Evolutionary conservation across 305 asterid species (phyloP).

Genomic region (Fraxinus angustifolia): DNA sequence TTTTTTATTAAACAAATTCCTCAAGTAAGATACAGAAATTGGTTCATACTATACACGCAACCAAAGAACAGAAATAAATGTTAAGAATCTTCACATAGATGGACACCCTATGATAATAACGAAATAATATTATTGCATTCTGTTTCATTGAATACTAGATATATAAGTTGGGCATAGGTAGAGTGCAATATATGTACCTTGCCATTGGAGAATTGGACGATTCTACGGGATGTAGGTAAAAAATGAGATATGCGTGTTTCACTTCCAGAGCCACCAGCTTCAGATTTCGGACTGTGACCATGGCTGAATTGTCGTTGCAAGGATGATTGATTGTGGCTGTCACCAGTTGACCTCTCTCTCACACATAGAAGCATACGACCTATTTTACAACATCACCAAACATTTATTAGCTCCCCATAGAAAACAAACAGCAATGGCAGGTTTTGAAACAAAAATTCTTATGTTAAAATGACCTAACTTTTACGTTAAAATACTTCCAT

Average conservation of each 20-base stretch:
- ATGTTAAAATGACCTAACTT: background rate
- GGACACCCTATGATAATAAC: background rate
- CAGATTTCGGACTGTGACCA: constrained; percentile 81
- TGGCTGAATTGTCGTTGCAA: constrained; percentile 92
- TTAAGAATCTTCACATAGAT: background rate
- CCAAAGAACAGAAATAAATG: constrained; percentile 1
- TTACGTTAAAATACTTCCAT: background rate
- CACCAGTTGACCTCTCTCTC: constrained; percentile 80
- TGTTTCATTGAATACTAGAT: background rate
- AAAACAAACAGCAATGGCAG: background rate
- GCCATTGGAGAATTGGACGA: constrained; percentile 94
- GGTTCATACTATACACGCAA: constrained; percentile 7
- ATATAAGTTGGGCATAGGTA: constrained; percentile 1
- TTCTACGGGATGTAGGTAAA: constrained; percentile 95
- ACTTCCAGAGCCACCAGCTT: constrained; percentile 71
- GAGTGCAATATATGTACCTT: constrained; percentile 47
- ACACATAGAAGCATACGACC: constrained; percentile 99
- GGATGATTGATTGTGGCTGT: constrained; percentile 71
- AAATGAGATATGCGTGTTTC: constrained; percentile 94
- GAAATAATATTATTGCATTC: background rate
- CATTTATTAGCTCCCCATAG: constrained; percentile 6
- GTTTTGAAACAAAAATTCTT: background rate
- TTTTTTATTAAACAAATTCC: background rate
- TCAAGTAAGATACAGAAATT: background rate
- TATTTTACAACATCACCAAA: constrained; percentile 27